Evolutionary conservation across 2,329 filamentous ascomycete genomes (phyloP), one percentile per base, ranked within the genome.

Genomic region (Sphaerulina populicola): DNA sequence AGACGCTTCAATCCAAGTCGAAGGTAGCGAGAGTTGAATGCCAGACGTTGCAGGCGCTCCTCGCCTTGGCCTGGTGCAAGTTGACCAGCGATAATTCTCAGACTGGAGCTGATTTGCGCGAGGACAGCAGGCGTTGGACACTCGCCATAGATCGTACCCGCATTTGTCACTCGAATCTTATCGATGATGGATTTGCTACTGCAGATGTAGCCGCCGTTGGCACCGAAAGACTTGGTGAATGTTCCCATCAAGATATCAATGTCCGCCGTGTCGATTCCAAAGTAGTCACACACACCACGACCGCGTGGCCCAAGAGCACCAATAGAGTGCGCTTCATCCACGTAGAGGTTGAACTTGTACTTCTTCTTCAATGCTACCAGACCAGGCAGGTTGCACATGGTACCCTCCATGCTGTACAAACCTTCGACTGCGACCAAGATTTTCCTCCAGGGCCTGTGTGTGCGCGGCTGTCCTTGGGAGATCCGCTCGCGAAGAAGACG

Each of bases 391-490:
- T 98, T 93, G 71, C 88, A 93, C 87, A 98, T 94, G 59, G 90
- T 96, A 44, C 93, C 93, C 73, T 98, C 93, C 93, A 98, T 98
- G 1, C 91, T 97, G 77, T 98, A 98, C 15, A 98, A 79, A 61
- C 93, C 93, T 69, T 98, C 93, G 35, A 98, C 88, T 35, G 91
- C 90, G 40, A 98, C 87, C 46, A 98, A 71, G 54, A 98, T 97
- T 81, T 97, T 98, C 78, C 94, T 96, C 93, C 93, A 98, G 1
- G 93, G 93, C 29, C 93, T 86, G 70, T 98, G 93, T n/a, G 91
- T 98, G 59, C 93, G 86, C 47, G 93, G 93, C 68, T 98, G 93
- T 40, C 93, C 93, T 71, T 97, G 91, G 11, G 91, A 90, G 66
- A 98, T 97, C 59, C 83, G 86, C 67, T 97, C 90, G 38, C 93